phyloP scores from a whole-genome alignment of 371 early-diverging fungal species.

The Mucor mucedo region DNA sequence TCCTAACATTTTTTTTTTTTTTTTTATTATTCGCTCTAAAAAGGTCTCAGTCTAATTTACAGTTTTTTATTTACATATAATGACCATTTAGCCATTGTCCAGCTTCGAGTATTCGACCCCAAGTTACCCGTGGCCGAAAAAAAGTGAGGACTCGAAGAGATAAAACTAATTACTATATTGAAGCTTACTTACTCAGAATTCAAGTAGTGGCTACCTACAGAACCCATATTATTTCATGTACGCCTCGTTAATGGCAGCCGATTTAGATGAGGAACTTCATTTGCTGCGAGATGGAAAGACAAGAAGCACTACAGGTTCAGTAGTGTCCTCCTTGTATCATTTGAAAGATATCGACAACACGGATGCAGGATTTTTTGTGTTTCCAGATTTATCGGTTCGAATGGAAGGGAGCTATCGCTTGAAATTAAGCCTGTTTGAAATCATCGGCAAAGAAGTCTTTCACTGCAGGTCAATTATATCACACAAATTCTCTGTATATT shows the following conservation, averaged over 20 bases:
- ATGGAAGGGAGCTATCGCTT: conserved; percentile 90
- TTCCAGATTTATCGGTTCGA: conserved; percentile 92
- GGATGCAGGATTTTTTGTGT: conserved; percentile 96
- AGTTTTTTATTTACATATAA: not conserved
- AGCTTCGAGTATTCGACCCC: conserved; percentile 70
- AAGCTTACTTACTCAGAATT: too few relatives aligned
- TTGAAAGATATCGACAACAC: conserved; percentile 83
- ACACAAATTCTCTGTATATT: conserved; percentile 81
- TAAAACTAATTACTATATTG: too few relatives aligned
- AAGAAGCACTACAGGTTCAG: conserved; percentile 81
- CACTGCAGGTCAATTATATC: conserved; percentile 83
- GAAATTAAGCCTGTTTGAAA: conserved; percentile 90
- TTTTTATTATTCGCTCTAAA: too few relatives aligned
- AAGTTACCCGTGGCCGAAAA: conserved; percentile 37
- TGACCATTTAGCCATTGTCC: conserved; percentile 68
- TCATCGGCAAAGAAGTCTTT: conserved; percentile 78
- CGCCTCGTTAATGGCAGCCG: conserved; percentile 72
- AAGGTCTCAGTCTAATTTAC: not conserved
- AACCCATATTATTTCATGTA: conserved; percentile 90
- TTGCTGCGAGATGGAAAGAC: conserved; percentile 76
- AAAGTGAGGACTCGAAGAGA: conserved; percentile 33
- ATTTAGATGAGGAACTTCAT: conserved; percentile 74
- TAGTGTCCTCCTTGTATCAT: conserved; percentile 89
- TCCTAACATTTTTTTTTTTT: not conserved
- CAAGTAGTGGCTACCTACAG: conserved; percentile 61